Evolutionary conservation across 179 eudicot genomes (phyloP), one percentile per base, ranked within the genome.

Genomic region (Corrigiola litoralis): DNA sequence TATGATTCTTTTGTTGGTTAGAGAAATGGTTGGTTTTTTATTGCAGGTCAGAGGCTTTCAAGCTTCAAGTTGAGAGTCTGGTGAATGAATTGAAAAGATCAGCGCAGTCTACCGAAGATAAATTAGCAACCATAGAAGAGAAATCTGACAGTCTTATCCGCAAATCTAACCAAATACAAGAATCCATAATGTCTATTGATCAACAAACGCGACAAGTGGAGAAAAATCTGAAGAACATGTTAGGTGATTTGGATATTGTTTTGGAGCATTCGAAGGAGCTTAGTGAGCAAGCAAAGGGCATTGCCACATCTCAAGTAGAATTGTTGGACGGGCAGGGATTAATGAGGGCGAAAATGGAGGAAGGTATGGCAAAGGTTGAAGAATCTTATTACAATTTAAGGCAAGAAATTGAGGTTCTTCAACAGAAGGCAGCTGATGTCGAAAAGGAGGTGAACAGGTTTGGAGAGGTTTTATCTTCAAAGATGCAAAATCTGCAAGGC

Each of bases 31-130:
- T 13, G 27, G 12, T 23, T 12, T 1, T 6, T 20, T 31, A 16
- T 52, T 75, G 62, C 63, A 91, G 97, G 79, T 74, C 87, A 12
- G 79, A 82, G 28, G 95, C 88, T 18, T 92, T 92, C 68, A 85
- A 81, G 70, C 54, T 66, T n/a, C 85, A 83, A 66, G 87, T 87
- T 2, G 96, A 92, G 80, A 72, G 71, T 63, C 51, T 89, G 77
- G 96, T 92, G 74, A 92, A 89, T 70, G 89, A 83, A 1, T 55
- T 92, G 17, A 89, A 85, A 46, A 51, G 41, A 12, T 73, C 91
- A 41, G 92, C 95, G 13, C 65, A 82, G 58, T 70, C 72, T 20
- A 84, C 92, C 9, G 85, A 89, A 77, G 83, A 77, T 10, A 92
- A 81, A 64, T 31, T 92, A 31, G 83, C 64, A 18, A 76, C 38